Base-by-base conservation (phyloP, 257 asterid genomes). In the Cruciata laevipes region DNA sequence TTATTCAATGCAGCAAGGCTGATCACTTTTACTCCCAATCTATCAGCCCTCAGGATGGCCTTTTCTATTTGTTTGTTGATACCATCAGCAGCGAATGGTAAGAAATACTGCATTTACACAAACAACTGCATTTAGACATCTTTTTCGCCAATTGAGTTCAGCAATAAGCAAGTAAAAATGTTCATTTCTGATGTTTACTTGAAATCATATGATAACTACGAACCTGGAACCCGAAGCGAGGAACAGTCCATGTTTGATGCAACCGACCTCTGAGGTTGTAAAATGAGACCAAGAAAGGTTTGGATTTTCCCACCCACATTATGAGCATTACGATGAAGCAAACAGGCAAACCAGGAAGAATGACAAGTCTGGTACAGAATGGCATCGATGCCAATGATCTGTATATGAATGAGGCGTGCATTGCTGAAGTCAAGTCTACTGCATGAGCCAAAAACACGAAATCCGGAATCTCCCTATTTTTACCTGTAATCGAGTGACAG, bases 1-100 rank as follows among this genome's bases (percentile, higher is more conserved):
- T 93, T 93, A 79, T 93, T 93, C 18, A 94, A 72, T 62, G 99
- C 97, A 49, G 99, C 99, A 73, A 93, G 96, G 80, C 99, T 88
- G 69, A 93, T 88, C 14, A 93, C 99, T 75, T 93, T 90, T 37
- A 94, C 95, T 44, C 99, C 99, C 79, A 90, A 72, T 70, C 76
- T 83, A 53, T 94, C 79, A 58, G 99, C 99, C 64, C 90, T 80
- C 44, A 90, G 95, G 64, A 94, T 94, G 18, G 99, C 97, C 49
- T 84, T 86, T 69, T 90, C 99, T 16, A 94, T 94, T 3, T 76
- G 91, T 47, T 85, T 65, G 68, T 94, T 94, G 68, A 94, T 90
- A 32, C 97, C 97, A 44, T 83, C 66, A 33, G 88, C 83, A 37
- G 97, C 96, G 84, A 85, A 85, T 23, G 99, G 93, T 76, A 94